These are phyloP conservation scores for Triadica sebifera DNA, from an alignment of 345 rosid genomes.

Conservation along the genomic window DNA sequence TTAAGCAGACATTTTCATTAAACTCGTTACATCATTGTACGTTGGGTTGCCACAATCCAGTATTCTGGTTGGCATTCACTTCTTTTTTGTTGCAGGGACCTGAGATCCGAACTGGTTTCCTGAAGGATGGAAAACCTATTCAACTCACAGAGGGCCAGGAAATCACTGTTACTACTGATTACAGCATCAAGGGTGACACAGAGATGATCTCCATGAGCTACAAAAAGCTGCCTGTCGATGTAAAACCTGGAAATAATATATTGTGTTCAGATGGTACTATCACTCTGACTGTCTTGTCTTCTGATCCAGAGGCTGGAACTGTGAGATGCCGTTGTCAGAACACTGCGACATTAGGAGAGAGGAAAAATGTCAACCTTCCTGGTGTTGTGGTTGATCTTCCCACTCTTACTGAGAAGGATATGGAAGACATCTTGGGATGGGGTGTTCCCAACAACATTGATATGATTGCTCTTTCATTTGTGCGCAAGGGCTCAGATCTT, in stretches of 20 bases:
- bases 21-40: no score
- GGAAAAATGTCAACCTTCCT: constrained; percentile 91
- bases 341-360: constrained; percentile 80
- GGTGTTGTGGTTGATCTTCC: constrained; percentile 90
- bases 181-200: constrained; percentile 63
- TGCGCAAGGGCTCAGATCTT: constrained; percentile 92
- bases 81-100: constrained; percentile 22
- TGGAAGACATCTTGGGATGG: constrained; percentile 79
- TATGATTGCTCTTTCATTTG: constrained; percentile 91
- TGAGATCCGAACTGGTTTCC: constrained; percentile 37
- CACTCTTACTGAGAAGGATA: no score
- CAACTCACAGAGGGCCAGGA: constrained; percentile 35
- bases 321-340: constrained; percentile 88
- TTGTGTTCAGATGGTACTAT: constrained; percentile 91
- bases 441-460: constrained; percentile 83
- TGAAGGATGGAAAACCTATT: constrained; percentile 30
- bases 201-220: constrained; percentile 84
- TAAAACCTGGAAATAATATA: constrained; percentile 71
- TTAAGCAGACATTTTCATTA: neutral
- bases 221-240: constrained; percentile 71
- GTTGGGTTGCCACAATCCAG: neutral
- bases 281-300: constrained; percentile 61
- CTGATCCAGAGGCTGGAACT: constrained; percentile 65
- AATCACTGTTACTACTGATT: constrained; percentile 64
- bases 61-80: neutral